A percentile compares a stretch with the other conserved stretches of the same genome.
Evolutionary conservation across 2,329 filamentous ascomycete species (phyloP).

Genomic region (Capronia americana): DNA sequence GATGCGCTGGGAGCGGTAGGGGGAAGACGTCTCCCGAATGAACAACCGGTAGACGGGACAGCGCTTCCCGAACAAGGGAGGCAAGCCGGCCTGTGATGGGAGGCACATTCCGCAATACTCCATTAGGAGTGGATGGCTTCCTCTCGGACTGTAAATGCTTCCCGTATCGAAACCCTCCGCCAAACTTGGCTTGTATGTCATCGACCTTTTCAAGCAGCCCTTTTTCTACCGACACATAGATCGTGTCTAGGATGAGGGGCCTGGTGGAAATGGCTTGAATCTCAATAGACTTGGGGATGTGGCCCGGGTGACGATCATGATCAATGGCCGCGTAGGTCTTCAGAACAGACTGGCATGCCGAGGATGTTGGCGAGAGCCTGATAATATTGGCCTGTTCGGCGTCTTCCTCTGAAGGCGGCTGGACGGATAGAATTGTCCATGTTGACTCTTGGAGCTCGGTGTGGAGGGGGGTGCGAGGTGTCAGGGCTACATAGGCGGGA

Average conservation of each 20-base stretch:
- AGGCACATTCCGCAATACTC: conserved; percentile 33
- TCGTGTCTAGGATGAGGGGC: conserved; percentile 78
- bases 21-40: conserved; percentile 85
- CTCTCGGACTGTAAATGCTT: conserved; percentile 36
- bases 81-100: conserved; percentile 31
- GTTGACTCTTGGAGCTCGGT: conserved; percentile 63
- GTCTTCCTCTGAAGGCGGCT: conserved; percentile 52
- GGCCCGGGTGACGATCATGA: conserved; percentile 74
- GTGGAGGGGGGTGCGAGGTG: conserved; percentile 52
- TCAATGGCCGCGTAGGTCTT: conserved; percentile 73
- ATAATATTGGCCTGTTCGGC: conserved; percentile 77
- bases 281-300: conserved; percentile 79
- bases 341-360: conserved; percentile 80
- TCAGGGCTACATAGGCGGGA: conserved; percentile 52
- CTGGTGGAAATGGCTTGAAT: conserved; percentile 81
- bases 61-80: conserved; percentile 72
- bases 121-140: conserved; percentile 24
- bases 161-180: conserved; percentile 57
- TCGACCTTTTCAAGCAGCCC: conserved; percentile 80
- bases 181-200: conserved; percentile 82
- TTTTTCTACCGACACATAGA: conserved; percentile 85
- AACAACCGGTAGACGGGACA: conserved; percentile 75
- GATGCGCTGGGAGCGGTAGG: conserved; percentile 76
- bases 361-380: conserved; percentile 74
- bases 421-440: conserved; percentile 86